phyloP scores from a whole-genome alignment of 2,329 filamentous ascomycete species.

The Sarocladiaceae sp. region DNA sequence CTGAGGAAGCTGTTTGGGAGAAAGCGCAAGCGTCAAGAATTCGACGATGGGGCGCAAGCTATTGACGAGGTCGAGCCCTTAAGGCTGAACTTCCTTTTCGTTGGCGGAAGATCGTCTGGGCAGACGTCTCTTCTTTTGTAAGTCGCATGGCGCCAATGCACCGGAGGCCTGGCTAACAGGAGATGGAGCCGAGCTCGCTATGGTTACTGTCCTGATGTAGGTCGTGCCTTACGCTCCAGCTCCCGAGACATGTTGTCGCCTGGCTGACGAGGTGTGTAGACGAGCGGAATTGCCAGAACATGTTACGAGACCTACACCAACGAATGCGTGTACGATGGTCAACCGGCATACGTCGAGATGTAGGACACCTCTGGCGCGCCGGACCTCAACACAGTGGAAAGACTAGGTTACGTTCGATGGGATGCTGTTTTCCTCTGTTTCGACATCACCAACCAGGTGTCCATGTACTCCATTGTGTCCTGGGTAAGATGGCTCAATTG shows the following conservation, averaged over 20 bases:
- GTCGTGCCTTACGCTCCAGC: conserved; percentile 9
- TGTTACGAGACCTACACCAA: conserved; percentile 29
- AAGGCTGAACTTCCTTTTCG: conserved; percentile 29
- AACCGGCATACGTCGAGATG: conserved; percentile 25
- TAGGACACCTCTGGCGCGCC: conserved; percentile 35
- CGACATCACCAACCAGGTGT: conserved; percentile 27
- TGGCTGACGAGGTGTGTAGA: conserved; percentile 15
- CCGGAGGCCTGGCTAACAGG: neutral
- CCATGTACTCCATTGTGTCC: conserved; percentile 26
- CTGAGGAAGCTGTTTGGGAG: conserved; percentile 21
- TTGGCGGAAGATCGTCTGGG: conserved; percentile 24
- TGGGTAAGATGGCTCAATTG: conserved; percentile 23
- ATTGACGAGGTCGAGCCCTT: conserved; percentile 15
- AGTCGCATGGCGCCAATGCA: too few species aligned
- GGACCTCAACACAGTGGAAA: conserved; percentile 27
- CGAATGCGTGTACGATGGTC: conserved; percentile 18
- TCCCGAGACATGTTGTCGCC: too few species aligned
- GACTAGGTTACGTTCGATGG: conserved; percentile 29
- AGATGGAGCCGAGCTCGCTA: conserved; percentile 28
- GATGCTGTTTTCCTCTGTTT: conserved; percentile 33
- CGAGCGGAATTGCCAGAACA: conserved; percentile 25
- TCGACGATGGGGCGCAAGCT: neutral
- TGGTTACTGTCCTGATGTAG: conserved; percentile 31
- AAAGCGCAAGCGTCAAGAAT: conserved; percentile 16
- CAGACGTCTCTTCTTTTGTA: conserved; percentile 34